Evolutionary conservation across 768 basidiomycete genomes (phyloP), one percentile per base, ranked within the genome.

Genomic region (Lyophyllum shimeji): DNA sequence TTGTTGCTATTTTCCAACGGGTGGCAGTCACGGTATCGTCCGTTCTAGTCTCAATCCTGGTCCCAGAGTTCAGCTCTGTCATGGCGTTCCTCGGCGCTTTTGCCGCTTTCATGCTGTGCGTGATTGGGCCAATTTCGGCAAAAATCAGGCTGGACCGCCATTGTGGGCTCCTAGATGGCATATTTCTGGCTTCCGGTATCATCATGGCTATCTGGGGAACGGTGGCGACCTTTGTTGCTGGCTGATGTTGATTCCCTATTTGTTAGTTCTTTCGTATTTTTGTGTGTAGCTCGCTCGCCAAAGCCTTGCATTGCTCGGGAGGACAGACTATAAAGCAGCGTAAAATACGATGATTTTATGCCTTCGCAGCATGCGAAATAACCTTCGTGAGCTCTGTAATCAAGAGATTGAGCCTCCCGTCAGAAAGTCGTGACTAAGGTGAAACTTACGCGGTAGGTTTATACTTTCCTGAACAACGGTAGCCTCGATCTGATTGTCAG

Each of bases 41-140:
- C 21, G 85, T 92, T 12, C 67, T 70, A 29, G 83, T 88, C 23
- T 93, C 94, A 18, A 87, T 93, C 55, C 67, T 82, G 50, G 69
- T 95, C 20, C 93, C 93, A 5, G 82, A 90, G 52, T 95, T 95
- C 70, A 84, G 86, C 59, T 78, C 85, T 4, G 75, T 88, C 70
- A 93, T 95, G 90, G 90, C 93, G 1, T 90, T 97, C 69, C 75
- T 98, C 50, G 95, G 95, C 2, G 87, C 91, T n/a, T 93, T 93
- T 69, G 86, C 87, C 33, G 89, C 93, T 0, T 86, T 86, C 60
- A 73, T 86, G 64, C 78, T 93, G 21, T 90, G 89, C 58, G 80
- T 90, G 21, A 84, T 92, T 56, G 83, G 87, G 9, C 95, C 93
- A 4, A 75, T 95, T 37, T 74, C 82, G 23, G 89, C 88, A 4